Evolutionary conservation across 1,139 yeast species (phyloP).

Genomic region (Blastobotrys buckinghamii): DNA sequence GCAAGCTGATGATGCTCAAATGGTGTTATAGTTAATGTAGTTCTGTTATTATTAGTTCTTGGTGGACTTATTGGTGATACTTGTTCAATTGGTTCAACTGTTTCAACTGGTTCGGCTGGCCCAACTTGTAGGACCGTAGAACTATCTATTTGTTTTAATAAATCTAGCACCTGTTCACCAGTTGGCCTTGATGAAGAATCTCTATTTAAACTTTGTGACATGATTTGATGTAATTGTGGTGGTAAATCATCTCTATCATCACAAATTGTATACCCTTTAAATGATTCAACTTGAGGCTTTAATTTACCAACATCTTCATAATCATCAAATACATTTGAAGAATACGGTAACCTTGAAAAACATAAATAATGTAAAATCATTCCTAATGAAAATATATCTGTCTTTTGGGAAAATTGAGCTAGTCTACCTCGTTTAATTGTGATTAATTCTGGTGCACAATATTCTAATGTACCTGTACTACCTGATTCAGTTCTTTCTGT

Average conservation of each 20-base stretch:
- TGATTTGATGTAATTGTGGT: slow-evolving; percentile 36
- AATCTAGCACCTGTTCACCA: slow-evolving; percentile 35
- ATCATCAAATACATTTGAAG: slow-evolving; percentile 29
- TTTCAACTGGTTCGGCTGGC: no score
- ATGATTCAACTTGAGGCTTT: slow-evolving; percentile 37
- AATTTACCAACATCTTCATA: slow-evolving; percentile 33
- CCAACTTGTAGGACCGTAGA: no score
- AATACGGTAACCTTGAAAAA: slow-evolving; percentile 64
- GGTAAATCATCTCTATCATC: slow-evolving; percentile 37
- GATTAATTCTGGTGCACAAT: slow-evolving; percentile 78
- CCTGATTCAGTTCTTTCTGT: slow-evolving; percentile 56
- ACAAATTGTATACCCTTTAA: slow-evolving; percentile 27
- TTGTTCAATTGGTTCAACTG: no score
- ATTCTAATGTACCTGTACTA: slow-evolving; percentile 80
- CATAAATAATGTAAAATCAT: slow-evolving; percentile 71
- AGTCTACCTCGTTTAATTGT: slow-evolving; percentile 29
- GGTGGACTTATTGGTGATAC: background rate
- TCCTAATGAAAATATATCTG: slow-evolving; percentile 81
- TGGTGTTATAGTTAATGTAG: background rate
- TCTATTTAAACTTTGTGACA: slow-evolving; percentile 35
- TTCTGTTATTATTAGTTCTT: background rate
- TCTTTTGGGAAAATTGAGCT: slow-evolving; percentile 56
- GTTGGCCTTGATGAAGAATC: slow-evolving; percentile 41
- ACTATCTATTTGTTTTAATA: background rate
- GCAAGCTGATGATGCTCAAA: background rate